Conservation (phyloP, 1,284 basidiomycete species). For the Athelia psychrophila region DNA sequence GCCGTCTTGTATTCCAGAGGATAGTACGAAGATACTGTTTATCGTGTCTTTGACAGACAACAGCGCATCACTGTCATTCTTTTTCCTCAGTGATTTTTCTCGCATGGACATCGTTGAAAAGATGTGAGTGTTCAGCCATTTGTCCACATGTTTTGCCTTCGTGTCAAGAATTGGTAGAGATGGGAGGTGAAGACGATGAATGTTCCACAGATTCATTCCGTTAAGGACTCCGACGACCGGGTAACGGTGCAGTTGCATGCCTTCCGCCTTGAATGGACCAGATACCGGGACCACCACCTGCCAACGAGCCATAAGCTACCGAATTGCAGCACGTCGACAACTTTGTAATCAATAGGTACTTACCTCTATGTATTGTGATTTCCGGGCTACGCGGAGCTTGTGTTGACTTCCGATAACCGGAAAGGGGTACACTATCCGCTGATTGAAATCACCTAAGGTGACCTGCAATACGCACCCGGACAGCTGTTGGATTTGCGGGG, state of each 20-base stretch:
- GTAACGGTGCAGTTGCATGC: conserved; percentile 28
- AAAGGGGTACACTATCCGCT: conserved; percentile 31
- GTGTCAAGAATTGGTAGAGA: conserved; percentile 29
- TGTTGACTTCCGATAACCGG: conserved; percentile 26
- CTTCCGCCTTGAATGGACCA: conserved; percentile 13
- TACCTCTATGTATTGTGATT: conserved; percentile 29
- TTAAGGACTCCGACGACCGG: conserved; percentile 19
- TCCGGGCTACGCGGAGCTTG: conserved; percentile 25
- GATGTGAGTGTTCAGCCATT: conserved; percentile 30
- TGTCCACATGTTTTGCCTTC: conserved; percentile 5
- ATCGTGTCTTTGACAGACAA: conserved; percentile 30
- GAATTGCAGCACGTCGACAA: background rate
- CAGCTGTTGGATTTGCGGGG: conserved; percentile 21
- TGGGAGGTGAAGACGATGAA: conserved; percentile 39
- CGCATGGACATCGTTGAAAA: conserved; percentile 27
- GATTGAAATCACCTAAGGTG: conserved; percentile 18
- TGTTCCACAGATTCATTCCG: conserved; percentile 29
- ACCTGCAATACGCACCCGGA: conserved; percentile 31
- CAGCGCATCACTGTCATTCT: conserved; percentile 17
- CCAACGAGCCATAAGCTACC: conserved; percentile 1
- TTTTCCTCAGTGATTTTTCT: conserved; percentile 17
- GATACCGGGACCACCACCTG: conserved; percentile 27
- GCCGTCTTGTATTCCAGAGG: conserved; percentile 14
- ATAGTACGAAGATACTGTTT: conserved; percentile 25
- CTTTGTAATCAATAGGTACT: background rate